Evolutionary conservation across 441 rosid species (phyloP).

Genomic region (Pelargonium myrrhifolium): DNA sequence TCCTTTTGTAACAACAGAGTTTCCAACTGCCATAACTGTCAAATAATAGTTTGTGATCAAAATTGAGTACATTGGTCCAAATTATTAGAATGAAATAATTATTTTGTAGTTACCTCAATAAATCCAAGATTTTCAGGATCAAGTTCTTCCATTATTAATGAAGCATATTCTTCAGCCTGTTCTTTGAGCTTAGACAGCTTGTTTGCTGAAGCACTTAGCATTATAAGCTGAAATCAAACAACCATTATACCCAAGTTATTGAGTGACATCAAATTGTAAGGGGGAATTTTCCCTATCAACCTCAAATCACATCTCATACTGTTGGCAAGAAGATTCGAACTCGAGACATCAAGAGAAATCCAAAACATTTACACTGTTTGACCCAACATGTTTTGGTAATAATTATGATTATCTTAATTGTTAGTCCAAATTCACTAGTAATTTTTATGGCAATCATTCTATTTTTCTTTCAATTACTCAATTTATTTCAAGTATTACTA

Average conservation of each 20-base stretch:
- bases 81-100: too few species aligned
- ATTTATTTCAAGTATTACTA: too few species aligned
- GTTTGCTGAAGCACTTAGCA: conserved; percentile 95
- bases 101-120: conserved; percentile 56
- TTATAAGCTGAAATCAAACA: conserved; percentile 61
- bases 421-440: neutral
- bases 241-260: too few species aligned
- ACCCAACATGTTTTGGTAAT: too few species aligned
- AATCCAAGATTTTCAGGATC: conserved; percentile 93
- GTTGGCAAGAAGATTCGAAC: too few species aligned
- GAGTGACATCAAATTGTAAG: too few species aligned
- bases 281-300: too few species aligned
- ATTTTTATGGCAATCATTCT: too few species aligned
- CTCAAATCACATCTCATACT: too few species aligned
- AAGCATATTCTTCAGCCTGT: conserved; percentile 89
- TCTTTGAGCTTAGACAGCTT: conserved; percentile 82
- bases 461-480: too few species aligned
- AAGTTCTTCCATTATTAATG: conserved; percentile 94
- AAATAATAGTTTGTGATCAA: neutral
- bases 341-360: too few species aligned
- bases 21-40: conserved; percentile 96
- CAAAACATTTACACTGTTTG: too few species aligned
- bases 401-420: neutral
- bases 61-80: neutral
- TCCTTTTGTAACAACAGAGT: conserved; percentile 81